Evolutionary conservation across 2,329 filamentous ascomycete genomes (phyloP), one percentile per base, ranked within the genome.

Genomic region (Colletotrichum sp.): DNA sequence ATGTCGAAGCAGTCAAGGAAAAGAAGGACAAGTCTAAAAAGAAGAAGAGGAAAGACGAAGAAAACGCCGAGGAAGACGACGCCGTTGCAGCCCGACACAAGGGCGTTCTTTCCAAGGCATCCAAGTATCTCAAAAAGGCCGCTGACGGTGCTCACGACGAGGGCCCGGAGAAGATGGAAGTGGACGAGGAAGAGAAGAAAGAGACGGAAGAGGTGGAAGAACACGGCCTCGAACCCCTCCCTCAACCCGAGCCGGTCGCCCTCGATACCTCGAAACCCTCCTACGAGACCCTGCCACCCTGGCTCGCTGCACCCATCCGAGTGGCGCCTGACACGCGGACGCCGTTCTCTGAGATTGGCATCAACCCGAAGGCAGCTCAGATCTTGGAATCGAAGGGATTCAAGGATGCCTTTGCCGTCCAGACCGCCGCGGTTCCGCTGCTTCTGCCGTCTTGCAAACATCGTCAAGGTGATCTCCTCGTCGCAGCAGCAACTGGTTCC

Each of bases 401-500:
- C 81, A 87, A 87, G 8, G 86, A 92, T 63, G 94, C 95, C 0
- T 93, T 97, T 80, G 93, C 95, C 1, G 91, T 98, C 1, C 95
- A 98, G 82, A 91, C 94, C 7, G 92, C 92, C 2, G 89, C 97
- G 0, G 88, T 99, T 31, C 96, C 96, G 1, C 87, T 98, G 54
- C 88, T 99, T 7, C 86, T 98, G 6, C 92, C 91, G 27, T 90
- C 89, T 0, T 88, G 89, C 55, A 86, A 89, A 70, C 86, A 89
- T 43, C 88, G 91, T 43, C 85, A 90, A 2, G 94, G 95, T 7
- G 97, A 99, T 81, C 84, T 99, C 6, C 93, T 98, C 58, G 93
- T 99, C 4, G 97, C 95, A 9, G 97, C 97, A 0, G 94, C 96
- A 2, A 99, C 97, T 0, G 97, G 97, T 11, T 98, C 97, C 1